A percentile compares a stretch with the other conserved stretches of the same genome.
These are phyloP conservation scores for Berberis vulgaris DNA, from an alignment of 164 flowering plant species.

Conservation along the genomic window DNA sequence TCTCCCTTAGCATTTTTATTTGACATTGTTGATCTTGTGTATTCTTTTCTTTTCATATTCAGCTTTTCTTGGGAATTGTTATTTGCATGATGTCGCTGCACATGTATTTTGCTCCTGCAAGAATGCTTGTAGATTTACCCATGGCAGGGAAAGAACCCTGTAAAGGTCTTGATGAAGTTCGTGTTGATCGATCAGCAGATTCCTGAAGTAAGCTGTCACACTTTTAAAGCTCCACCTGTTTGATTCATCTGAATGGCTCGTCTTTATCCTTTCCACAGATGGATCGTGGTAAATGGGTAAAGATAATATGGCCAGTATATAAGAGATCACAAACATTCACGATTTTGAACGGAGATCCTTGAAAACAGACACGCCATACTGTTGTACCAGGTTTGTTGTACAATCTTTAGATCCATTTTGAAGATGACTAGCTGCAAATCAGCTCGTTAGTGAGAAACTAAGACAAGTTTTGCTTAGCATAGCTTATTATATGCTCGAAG, in stretches of 20 bases:
- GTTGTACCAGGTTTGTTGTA: too few relatives aligned
- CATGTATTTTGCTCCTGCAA: constrained; percentile 90
- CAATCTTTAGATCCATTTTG: too few relatives aligned
- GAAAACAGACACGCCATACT: too few relatives aligned
- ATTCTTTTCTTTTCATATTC: constrained; percentile 17
- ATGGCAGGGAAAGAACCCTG: constrained; percentile 29
- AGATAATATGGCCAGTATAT: too few relatives aligned
- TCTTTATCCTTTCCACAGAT: too few relatives aligned
- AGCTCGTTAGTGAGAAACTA: too few relatives aligned
- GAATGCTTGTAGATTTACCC: constrained; percentile 61
- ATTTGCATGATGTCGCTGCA: constrained; percentile 94
- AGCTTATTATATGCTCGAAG: too few relatives aligned
- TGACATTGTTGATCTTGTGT: neutral
- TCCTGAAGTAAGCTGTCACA: constrained; percentile 19
- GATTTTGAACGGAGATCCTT: too few relatives aligned
- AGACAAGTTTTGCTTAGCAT: too few relatives aligned
- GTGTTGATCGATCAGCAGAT: constrained; percentile 36
- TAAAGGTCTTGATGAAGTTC: constrained; percentile 32
- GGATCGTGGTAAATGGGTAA: too few relatives aligned
- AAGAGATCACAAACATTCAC: too few relatives aligned
- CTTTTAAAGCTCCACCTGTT: neutral
- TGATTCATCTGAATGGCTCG: neutral
- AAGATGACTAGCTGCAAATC: too few relatives aligned
- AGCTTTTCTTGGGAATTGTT: constrained; percentile 92
- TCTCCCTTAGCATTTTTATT: neutral